Conservation (phyloP, 306 rosid species). For the Malus fusca region DNA sequence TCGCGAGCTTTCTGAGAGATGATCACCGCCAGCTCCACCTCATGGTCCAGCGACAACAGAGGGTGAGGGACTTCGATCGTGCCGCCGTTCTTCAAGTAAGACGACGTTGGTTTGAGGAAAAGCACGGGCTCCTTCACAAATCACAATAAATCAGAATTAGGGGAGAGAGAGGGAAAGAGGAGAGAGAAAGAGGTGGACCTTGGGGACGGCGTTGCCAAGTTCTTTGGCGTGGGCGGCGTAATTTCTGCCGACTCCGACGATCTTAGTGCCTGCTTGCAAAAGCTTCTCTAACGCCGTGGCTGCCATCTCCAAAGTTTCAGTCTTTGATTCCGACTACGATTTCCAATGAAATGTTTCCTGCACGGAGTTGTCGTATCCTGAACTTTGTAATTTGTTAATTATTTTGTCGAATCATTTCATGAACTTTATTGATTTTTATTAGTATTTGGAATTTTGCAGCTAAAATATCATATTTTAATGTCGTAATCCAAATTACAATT, state of each 20-base stretch:
- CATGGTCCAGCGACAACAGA: conserved; percentile 72
- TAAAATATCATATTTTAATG: neutral
- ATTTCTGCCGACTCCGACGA: conserved; percentile 87
- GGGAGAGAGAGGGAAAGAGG: neutral
- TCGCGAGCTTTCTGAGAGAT: conserved; percentile 81
- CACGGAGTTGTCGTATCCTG: neutral
- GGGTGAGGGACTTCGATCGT: conserved; percentile 81
- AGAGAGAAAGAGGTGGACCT: conserved; percentile 36
- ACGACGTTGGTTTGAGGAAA: conserved; percentile 88
- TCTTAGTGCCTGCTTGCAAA: conserved; percentile 63
- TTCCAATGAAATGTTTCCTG: neutral
- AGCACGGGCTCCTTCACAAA: conserved; percentile 64
- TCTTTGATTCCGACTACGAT: neutral
- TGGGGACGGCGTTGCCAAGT: conserved; percentile 94
- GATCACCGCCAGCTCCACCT: conserved; percentile 93
- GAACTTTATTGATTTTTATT: too few relatives aligned
- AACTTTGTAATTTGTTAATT: neutral
- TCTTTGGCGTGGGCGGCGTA: conserved; percentile 95
- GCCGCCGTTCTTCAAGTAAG: conserved; percentile 83
- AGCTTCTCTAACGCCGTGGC: conserved; percentile 48
- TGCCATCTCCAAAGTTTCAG: conserved; percentile 36
- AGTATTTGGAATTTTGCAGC: too few relatives aligned
- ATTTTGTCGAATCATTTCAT: neutral
- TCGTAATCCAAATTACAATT: neutral
- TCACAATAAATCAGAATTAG: neutral